Base-by-base conservation (phyloP, 768 basidiomycete genomes). In the Amanita inopinata region DNA sequence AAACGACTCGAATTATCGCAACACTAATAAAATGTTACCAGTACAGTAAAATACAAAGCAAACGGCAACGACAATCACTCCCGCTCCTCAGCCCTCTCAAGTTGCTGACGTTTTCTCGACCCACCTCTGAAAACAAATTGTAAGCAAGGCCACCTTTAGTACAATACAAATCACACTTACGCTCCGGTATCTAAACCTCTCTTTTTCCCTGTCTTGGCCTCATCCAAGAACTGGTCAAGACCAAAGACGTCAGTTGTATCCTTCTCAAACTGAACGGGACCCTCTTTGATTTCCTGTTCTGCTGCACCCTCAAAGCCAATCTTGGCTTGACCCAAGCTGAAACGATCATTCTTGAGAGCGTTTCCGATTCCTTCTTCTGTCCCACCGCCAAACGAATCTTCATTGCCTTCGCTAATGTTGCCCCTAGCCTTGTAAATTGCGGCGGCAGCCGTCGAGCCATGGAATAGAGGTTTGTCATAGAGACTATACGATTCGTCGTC, bases 341-440 rank as follows among this genome's bases (percentile, higher is more conserved):
- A 99, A 42, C 96, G 77, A 58, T 99, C 96, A 53, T 94, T 96
- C 52, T 81, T 80, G 58, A 99, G 67, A 4, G 91, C 91, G 53
- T 82, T 80, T 15, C 76, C 75, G 56, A 97, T 93, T 24, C 96
- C 94, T 52, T 97, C 92, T 55, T 93, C 91, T 2, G 93, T 96
- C 28, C 93, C 93, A 44, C 87, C 92, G 38, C 90, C 91, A 58
- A 87, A 94, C 30, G 86, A 78, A 40, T 96, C 93, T 31, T 97
- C 90, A 56, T 87, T 86, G 22, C 81, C 87, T 49, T 86, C 81
- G 4, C 71, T 57, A 46, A 90, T 86, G 51, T 89, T 85, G 0
- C 93, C 92, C 19, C 83, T 74, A 3, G 94, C 89, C 61, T 93
- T 94, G 73, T 99, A 99, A 52, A 99, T 99, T n/a, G 96, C 96